A percentile compares a stretch with the other conserved stretches of the same genome.
Evolutionary conservation across 73 alveolate species (phyloP).

Genomic region (Symbiodinium pilosum): DNA sequence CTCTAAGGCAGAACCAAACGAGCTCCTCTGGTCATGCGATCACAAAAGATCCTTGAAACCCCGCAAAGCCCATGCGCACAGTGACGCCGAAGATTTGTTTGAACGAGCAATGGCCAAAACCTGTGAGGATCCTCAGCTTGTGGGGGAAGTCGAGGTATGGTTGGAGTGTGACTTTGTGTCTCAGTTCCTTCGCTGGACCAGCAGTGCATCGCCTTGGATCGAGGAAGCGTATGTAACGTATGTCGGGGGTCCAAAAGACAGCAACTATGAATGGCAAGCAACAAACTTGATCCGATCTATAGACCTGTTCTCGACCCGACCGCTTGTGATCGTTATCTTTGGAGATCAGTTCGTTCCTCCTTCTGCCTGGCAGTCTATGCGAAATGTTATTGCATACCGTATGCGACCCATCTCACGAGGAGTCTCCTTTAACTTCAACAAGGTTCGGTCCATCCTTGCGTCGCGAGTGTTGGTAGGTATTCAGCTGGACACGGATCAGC

Average conservation of each 20-base stretch:
- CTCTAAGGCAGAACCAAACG: conserved; percentile 22
- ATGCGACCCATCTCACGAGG: conserved; percentile 81
- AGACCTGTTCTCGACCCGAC: conserved; percentile 71
- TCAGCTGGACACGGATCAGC: conserved; percentile 83
- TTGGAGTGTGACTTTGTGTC: conserved; percentile 60
- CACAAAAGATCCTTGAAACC: conserved; percentile 28
- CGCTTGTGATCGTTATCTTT: conserved; percentile 48
- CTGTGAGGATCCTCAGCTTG: conserved; percentile 45
- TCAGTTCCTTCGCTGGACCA: conserved; percentile 73
- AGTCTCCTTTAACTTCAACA: conserved; percentile 84
- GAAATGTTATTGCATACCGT: conserved; percentile 36
- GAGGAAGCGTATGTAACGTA: conserved; percentile 70
- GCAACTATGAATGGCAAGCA: conserved; percentile 72
- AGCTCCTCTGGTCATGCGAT: conserved; percentile 56
- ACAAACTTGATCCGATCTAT: conserved; percentile 32
- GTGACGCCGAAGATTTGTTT: conserved; percentile 53
- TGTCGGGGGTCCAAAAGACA: conserved; percentile 60
- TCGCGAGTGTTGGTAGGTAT: conserved; percentile 57
- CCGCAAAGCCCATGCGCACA: conserved; percentile 44
- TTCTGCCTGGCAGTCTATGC: conserved; percentile 63
- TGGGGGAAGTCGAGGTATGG: conserved; percentile 74
- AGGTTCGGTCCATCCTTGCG: conserved; percentile 69
- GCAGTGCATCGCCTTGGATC: conserved; percentile 56
- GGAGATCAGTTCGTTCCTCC: conserved; percentile 83
- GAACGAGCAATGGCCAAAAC: conserved; percentile 36